These are phyloP conservation scores for Cercis canadensis DNA, from an alignment of 306 rosid genomes.

Conservation along the genomic window DNA sequence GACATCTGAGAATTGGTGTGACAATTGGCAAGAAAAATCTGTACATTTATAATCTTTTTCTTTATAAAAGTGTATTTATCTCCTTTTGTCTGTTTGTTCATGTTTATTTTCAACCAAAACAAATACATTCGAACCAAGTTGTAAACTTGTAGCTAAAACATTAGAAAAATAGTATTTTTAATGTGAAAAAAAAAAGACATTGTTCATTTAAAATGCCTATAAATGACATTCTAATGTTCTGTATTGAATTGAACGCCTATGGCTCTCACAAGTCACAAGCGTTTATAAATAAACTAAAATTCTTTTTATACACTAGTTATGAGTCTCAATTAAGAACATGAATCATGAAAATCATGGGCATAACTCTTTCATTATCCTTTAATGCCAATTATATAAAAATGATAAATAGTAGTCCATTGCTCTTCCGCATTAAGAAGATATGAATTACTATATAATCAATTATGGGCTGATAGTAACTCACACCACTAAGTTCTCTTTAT, in stretches of 20 bases:
- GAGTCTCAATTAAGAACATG: not conserved
- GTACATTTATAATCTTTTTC: too few relatives aligned
- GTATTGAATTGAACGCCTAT: not conserved
- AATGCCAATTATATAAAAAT: constrained; percentile 21
- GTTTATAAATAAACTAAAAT: too few relatives aligned
- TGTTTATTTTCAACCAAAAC: too few relatives aligned
- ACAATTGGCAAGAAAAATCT: too few relatives aligned
- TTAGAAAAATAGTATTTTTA: too few relatives aligned
- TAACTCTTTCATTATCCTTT: constrained; percentile 16
- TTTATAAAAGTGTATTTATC: too few relatives aligned
- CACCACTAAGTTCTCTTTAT: constrained; percentile 27
- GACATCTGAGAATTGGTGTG: too few relatives aligned
- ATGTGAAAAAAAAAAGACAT: not conserved
- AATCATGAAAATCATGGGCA: not conserved
- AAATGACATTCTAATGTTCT: not conserved
- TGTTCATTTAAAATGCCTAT: not conserved
- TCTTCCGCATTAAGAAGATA: constrained; percentile 21
- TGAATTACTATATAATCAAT: not conserved
- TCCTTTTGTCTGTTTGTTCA: too few relatives aligned
- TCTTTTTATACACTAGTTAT: not conserved
- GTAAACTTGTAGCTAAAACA: too few relatives aligned
- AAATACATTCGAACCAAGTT: too few relatives aligned
- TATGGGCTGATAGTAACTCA: constrained; percentile 30
- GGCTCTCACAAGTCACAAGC: too few relatives aligned
- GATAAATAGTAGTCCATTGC: constrained; percentile 15